Conservation (phyloP, 768 basidiomycete genomes). For the Amanita inopinata region DNA sequence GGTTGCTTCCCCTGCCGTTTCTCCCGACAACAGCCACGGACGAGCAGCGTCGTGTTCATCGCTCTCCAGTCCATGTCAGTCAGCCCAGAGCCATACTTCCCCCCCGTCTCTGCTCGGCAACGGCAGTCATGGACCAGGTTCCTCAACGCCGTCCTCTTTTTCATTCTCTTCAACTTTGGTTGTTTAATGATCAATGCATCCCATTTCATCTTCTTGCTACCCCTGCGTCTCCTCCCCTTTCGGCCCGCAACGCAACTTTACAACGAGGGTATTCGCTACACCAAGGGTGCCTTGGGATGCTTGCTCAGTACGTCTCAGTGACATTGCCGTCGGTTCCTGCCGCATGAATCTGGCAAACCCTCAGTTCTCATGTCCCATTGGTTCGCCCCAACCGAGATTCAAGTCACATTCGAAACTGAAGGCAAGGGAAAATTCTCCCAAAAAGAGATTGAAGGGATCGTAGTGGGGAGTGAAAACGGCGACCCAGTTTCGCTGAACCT, state of each 20-base stretch:
- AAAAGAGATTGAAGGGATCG: conserved; percentile 48
- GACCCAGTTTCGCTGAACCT: conserved; percentile 52
- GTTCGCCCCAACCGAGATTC: conserved; percentile 71
- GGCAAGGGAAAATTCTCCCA: conserved; percentile 54
- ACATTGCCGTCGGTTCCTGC: neutral
- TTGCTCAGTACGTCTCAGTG: conserved; percentile 42
- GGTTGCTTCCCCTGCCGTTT: too few relatives aligned
- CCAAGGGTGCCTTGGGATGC: conserved; percentile 74
- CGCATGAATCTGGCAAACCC: neutral
- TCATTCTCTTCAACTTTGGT: conserved; percentile 49
- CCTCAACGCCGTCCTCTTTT: conserved; percentile 41
- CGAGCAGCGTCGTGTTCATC: too few relatives aligned
- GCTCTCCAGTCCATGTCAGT: neutral
- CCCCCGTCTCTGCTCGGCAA: conserved; percentile 47
- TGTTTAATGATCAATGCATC: conserved; percentile 62
- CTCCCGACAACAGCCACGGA: too few relatives aligned
- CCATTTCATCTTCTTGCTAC: conserved; percentile 65
- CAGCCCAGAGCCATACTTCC: conserved; percentile 19
- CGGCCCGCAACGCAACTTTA: conserved; percentile 45
- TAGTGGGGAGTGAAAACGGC: conserved; percentile 48
- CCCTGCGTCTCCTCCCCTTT: conserved; percentile 58
- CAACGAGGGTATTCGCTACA: conserved; percentile 63
- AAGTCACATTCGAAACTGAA: conserved; percentile 64
- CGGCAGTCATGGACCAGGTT: conserved; percentile 42
- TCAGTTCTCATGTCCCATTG: conserved; percentile 71